Evolutionary conservation across 2,329 filamentous ascomycete genomes (phyloP), one percentile per base, ranked within the genome.

Genomic region (Fusarium scirpi): DNA sequence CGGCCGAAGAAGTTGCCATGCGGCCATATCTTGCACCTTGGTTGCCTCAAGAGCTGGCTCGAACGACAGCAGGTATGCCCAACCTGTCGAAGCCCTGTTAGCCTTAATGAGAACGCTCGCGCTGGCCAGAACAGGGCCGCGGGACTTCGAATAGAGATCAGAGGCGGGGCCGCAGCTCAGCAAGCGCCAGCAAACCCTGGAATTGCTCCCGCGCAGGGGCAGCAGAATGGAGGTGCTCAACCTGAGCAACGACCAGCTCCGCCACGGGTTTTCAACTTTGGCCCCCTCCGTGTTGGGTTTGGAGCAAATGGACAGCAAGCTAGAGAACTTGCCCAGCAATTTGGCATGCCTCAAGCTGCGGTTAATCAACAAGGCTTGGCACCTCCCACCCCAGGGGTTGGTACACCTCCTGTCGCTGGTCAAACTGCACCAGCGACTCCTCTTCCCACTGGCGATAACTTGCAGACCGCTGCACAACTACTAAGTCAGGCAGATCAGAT

Each of bases 11-110:
- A 97, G 81, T 87, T 99, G 12, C 96, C 96, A 1, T 99, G 96
- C 80, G 94, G 95, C 7, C 96, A 99, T 77, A 96, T 98, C 41
- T 83, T 99, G 41, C 96, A 99, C 80, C 92, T 98, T 71, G 92
- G 94, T 49, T 99, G 96, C 79, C 87, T 99, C 62, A 94, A 96
- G 80, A 97, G 94, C 79, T 99, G 96, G 96, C 86, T 99, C 29
- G 96, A 99, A 83, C 87, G 96, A 70, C 96, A 99, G 80, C 96
- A 99, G 82, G 94, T 97, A 34, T 99, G 96, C 78, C 96, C 96
- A 9, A 99, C 94, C 4, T 99, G 96, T 79, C 90, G 96, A 73
- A 89, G 92, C 53, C 91, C 95, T 18, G 96, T 97, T 18, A 77
- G 77, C 10, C 72, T 71, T 4, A 77, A 76, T 41, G 77, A 77